Evolutionary conservation across 352 stramenopile genomes (phyloP), one percentile per base, ranked within the genome.

Genomic region (Globisporangium okanoganense): DNA sequence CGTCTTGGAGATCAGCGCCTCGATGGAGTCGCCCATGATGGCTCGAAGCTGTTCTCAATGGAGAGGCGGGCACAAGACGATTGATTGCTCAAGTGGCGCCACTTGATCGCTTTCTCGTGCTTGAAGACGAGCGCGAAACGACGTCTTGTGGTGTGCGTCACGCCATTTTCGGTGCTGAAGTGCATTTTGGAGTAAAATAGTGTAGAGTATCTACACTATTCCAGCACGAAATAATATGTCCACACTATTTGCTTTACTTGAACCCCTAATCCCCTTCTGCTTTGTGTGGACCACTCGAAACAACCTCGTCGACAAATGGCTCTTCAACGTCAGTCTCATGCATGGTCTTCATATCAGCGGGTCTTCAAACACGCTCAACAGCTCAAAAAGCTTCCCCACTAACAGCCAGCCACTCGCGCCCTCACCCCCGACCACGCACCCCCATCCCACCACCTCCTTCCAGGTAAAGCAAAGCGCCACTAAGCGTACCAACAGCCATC

Each of bases 1-100:
- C 61, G 85, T 92, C 69, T 82, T 84, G 41, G 76, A 66, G 67
- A 92, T 90, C 41, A 90, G 73, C 67, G 72, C 64, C 67, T 89
- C 78, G 25, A 91, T 70, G 53, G 75, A 64, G 47, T 89, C 82
- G 25, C 62, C 67, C 79, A 91, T 91, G 35, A 27, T 20, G 18
- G 25, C 22, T 38, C 16, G 3, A 16, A 55, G 20, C 29, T 44
- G 2, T 49, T 20, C 22, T 33, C 35, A 16, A 40, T 14, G 10
- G 13, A 14, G 35, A 36, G 31, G 31, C 31, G 6, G 31, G 31
- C 31, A 36, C 7, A 9, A 36, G 31, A 9, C 31, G 31, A 36
- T 36, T 36, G 31, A 40, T 40, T 40, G 35, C 35, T 40, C 35
- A 33, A 33, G 35, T 40, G 31, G 31, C 31, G 31, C 31, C n/a